phyloP scores from a whole-genome alignment of 495 filamentous ascomycete genomes.

The Penicillium ucsense region DNA sequence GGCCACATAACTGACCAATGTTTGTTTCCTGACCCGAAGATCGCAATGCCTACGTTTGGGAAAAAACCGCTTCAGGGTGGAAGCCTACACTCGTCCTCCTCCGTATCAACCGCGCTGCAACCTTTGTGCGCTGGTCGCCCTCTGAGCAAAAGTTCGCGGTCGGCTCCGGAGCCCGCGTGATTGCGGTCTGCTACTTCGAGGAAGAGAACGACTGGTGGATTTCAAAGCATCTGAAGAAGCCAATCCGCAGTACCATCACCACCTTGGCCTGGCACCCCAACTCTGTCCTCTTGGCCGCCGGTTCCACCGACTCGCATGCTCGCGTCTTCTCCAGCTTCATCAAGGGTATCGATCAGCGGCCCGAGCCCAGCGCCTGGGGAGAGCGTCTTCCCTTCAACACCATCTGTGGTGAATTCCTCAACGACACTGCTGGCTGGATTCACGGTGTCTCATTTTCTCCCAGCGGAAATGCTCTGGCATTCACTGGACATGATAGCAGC shows the following conservation, averaged over 20 bases:
- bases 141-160: constrained; percentile 96
- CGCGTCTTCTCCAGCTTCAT: constrained; percentile 92
- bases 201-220: constrained; percentile 99
- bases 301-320: constrained; percentile 94
- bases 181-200: constrained; percentile 98
- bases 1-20: background rate
- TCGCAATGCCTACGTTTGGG: constrained; percentile 97
- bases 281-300: constrained; percentile 85
- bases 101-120: constrained; percentile 93
- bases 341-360: constrained; percentile 83
- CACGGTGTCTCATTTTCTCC: constrained; percentile 88
- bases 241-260: constrained; percentile 91
- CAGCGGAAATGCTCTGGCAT: constrained; percentile 82
- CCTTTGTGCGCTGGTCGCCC: constrained; percentile 94
- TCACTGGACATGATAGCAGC: constrained; percentile 87
- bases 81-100: constrained; percentile 95
- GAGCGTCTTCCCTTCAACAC: constrained; percentile 95
- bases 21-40: constrained; percentile 43
- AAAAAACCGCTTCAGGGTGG: constrained; percentile 80
- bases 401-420: constrained; percentile 90
- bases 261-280: constrained; percentile 95
- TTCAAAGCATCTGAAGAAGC: constrained; percentile 97
- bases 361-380: constrained; percentile 86
- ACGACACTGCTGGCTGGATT: constrained; percentile 93
- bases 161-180: constrained; percentile 87